Evolutionary conservation across 2,329 filamentous ascomycete genomes (phyloP), one percentile per base, ranked within the genome.

Genomic region (Trichoderma breve): DNA sequence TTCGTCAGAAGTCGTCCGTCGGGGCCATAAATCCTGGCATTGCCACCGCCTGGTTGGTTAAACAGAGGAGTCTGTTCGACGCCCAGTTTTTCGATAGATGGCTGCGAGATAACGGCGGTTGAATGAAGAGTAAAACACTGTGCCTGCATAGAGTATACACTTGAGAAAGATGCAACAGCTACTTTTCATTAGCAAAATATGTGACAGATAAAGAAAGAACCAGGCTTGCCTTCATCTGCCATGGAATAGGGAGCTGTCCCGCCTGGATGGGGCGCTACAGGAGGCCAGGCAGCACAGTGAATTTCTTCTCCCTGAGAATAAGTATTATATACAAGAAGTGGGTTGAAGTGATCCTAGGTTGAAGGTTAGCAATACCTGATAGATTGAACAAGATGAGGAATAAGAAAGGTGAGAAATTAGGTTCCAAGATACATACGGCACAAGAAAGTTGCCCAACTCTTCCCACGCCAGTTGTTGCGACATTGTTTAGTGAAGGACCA

Each of bases 111-210:
- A 18, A 62, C 60, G 6, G 60, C 34, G 1, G 60, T 62, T 24
- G 60, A 62, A 24, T 62, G 60, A 6, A 62, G 30, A 62, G 60
- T 62, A 18, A 62, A 62, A 24, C 60, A 62, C 24, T 62, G 60
- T 11, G 60, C 60, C 14, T 62, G 60, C 60, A 62, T 62, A 9
- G 60, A 62, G 24, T 62, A 62, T 12, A 62, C 60, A 26, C 60
- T 62, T 26, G 60, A 62, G 34, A 62, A 62, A 62, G 60, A 26
- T 39, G 60, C 60, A 62, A 62, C 60, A 62, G 60, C 60, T 62
- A 43, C 34, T 15, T 43, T 7, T 4, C 3, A 14, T 62, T 24
- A 47, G 18, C 43, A 12, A 5, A 21, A 21, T 21, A 47, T 21
- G n/a, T n/a, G 8, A 47, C 3, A 11, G 18, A 47, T 21, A 21